Base-by-base conservation (phyloP, 208 protist species). In the Leishmania arabica region DNA sequence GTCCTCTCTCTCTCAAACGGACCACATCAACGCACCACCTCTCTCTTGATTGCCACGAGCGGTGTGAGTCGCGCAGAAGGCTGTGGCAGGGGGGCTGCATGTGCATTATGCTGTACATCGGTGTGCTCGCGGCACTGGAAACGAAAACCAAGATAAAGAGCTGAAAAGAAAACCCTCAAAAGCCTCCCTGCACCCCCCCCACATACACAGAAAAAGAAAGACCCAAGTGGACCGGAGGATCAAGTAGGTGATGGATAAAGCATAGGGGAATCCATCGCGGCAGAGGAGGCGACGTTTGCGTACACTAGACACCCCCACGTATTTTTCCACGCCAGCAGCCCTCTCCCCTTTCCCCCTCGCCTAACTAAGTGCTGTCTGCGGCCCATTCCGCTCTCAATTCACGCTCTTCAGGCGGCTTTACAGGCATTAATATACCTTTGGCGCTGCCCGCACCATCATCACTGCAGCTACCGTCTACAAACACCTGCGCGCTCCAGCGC, bases 141-240 rank as follows among this genome's bases (percentile, higher is more conserved):
- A 47, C 19, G 47, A 75, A 80, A 66, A 70, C 15, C 19, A 74
- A 74, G n/a, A 79, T n/a, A 64, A 74, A 53, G 54, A 80, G 37
- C 4, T 47, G 3, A 65, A 80, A 70, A 60, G 45, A 79, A 70
- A 27, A 21, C 64, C 4, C 64, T 64, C 58, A 31, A 64, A 31
- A 64, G 64, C 27, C 58, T 2, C 45, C 9, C 45, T 45, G 42
- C 42, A 3, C 42, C 42, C 42, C 42, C 42, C 42, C 42, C 13
- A n/a, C 11, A 31, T 31, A 24, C 5, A 47, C 34, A 66, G n/a
- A 58, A 51, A 51, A 47, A n/a, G 42, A 54, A 53, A 78, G 2
- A 69, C 53, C 0, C 58, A 60, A 24, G 53, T 54, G 8, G 40
- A 13, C 5, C 27, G 58, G 54, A 78, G 75, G 54, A 42, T 15